A percentile compares a stretch with the other conserved stretches of the same genome.
Conservation (phyloP, 2,329 filamentous ascomycete genomes). For the Myriosclerotinia scirpicola region DNA sequence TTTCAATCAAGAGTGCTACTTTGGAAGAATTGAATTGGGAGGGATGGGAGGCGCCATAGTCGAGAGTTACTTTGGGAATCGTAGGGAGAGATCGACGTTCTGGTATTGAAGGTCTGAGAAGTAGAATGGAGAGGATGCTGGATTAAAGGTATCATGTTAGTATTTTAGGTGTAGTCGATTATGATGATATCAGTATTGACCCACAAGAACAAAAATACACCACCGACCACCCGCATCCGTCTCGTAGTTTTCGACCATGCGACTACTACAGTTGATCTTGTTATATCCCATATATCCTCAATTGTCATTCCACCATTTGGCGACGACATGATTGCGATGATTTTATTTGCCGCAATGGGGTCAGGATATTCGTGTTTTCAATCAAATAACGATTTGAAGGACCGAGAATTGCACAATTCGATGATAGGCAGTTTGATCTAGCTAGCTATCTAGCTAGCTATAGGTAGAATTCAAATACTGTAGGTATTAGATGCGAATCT, state of each 20-base stretch:
- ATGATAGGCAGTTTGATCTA: not conserved
- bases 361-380: not conserved
- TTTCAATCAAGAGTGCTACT: slow-evolving; percentile 55
- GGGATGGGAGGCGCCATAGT: slow-evolving; percentile 16
- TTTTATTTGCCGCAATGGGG: slow-evolving; percentile 12
- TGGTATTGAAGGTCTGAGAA: slow-evolving; percentile 34
- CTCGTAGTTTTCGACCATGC: slow-evolving; percentile 39
- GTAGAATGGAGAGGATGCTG: slow-evolving; percentile 32
- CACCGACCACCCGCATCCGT: slow-evolving; percentile 36
- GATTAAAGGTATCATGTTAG: slow-evolving; percentile 9
- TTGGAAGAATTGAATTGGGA: slow-evolving; percentile 27
- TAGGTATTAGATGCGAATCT: not conserved
- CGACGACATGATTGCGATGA: slow-evolving; percentile 28
- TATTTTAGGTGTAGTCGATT: slow-evolving; percentile 9
- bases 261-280: slow-evolving; percentile 28
- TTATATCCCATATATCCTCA: slow-evolving; percentile 37
- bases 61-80: slow-evolving; percentile 26
- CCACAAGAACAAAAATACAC: slow-evolving; percentile 35
- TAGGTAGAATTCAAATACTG: not conserved
- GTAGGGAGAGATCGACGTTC: slow-evolving; percentile 26
- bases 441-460: too few relatives aligned
- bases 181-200: slow-evolving; percentile 15
- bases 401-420: not conserved
- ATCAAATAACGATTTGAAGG: not conserved
- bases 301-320: slow-evolving; percentile 35